phyloP scores from a whole-genome alignment of 2,329 filamentous ascomycete genomes.

The Ceratocystis papillata region DNA sequence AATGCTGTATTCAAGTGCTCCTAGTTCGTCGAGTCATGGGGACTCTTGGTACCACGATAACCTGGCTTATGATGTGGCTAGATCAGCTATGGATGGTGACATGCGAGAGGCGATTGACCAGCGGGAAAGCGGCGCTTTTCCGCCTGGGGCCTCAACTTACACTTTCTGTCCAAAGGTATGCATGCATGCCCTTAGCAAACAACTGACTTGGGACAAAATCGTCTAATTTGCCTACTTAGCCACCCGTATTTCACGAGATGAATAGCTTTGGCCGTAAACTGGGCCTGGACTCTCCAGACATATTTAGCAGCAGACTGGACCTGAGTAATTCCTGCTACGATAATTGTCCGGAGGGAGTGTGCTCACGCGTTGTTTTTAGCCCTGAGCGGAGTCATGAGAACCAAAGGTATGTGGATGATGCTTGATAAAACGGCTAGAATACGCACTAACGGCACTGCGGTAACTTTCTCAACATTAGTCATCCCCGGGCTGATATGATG shows the following conservation, averaged over 20 bases:
- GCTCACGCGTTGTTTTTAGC: neutral
- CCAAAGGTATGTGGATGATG: neutral
- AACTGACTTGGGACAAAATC: neutral
- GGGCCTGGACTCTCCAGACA: neutral
- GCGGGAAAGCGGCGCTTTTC: too few species aligned
- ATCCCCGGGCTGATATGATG: neutral
- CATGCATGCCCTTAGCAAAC: neutral
- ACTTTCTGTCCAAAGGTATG: neutral
- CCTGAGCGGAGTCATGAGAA: neutral
- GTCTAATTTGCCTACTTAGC: neutral
- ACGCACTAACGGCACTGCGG: neutral
- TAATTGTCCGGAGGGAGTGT: neutral
- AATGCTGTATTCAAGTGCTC: neutral
- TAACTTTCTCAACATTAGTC: neutral
- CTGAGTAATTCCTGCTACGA: neutral
- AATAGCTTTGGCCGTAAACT: neutral
- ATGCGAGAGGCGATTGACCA: neutral
- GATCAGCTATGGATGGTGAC: neutral
- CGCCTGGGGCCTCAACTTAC: neutral
- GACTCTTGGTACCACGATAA: neutral
- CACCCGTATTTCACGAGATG: neutral
- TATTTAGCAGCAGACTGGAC: neutral
- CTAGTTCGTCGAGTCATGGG: neutral
- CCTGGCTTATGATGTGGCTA: neutral
- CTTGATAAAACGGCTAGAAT: neutral